Conservation (phyloP, 108 stramenopile genomes). For the Nitzschia sp. region DNA sequence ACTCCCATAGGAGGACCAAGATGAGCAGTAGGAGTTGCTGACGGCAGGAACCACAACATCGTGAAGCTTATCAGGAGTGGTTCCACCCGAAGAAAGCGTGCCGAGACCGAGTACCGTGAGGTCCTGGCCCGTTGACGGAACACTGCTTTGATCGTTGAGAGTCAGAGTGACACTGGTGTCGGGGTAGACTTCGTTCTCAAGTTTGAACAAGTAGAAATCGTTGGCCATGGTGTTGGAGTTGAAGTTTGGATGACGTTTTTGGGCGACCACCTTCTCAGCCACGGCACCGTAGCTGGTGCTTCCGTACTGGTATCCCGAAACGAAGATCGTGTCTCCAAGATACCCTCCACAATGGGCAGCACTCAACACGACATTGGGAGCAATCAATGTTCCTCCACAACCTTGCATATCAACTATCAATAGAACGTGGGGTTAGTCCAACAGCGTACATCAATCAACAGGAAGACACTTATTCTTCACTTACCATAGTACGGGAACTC, state of each 20-base stretch:
- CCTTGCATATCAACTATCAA: slow-evolving; percentile 16
- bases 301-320: slow-evolving; percentile 22
- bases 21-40: neutral
- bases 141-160: slow-evolving; percentile 11
- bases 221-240: slow-evolving; percentile 15
- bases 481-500: slow-evolving; percentile 33
- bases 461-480: neutral
- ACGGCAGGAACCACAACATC: slow-evolving; percentile 5
- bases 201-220: slow-evolving; percentile 16
- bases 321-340: slow-evolving; percentile 11
- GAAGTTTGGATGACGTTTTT: slow-evolving; percentile 39
- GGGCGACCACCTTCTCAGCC: slow-evolving; percentile 1
- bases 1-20: neutral
- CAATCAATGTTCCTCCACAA: slow-evolving; percentile 48
- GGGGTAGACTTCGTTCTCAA: neutral
- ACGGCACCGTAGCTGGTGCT: neutral
- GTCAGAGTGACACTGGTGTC: neutral
- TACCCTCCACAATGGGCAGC: slow-evolving; percentile 43
- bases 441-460: neutral
- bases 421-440: neutral
- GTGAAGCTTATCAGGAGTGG: neutral
- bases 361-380: slow-evolving; percentile 39
- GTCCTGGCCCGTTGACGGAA: slow-evolving; percentile 28
- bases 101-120: slow-evolving; percentile 58
- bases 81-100: neutral